Conservation (phyloP, 306 rosid species). For the Vigna angularis region DNA sequence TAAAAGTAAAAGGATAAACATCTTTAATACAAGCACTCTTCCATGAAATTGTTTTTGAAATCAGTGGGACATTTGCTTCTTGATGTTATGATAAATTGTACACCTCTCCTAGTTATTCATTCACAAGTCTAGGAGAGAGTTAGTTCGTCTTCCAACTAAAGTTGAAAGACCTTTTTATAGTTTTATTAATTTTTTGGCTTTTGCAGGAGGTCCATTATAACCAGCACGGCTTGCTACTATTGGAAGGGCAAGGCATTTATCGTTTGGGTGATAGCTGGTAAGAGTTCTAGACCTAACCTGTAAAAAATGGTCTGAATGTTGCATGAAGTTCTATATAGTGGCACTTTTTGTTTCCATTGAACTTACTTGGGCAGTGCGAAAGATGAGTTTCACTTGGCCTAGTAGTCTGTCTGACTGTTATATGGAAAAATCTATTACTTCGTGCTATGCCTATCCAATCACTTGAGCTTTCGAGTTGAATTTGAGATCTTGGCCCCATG, state of each 20-base stretch:
- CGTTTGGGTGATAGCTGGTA: slow-evolving; percentile 95
- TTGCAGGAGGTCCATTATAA: slow-evolving; percentile 95
- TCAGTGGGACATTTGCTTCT: slow-evolving; percentile 12
- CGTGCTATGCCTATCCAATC: too few relatives aligned
- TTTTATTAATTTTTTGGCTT: slow-evolving; percentile 35
- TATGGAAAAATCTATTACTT: too few relatives aligned
- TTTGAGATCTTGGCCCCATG: too few relatives aligned
- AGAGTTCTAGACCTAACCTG: slow-evolving; percentile 43
- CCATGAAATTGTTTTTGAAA: slow-evolving; percentile 2
- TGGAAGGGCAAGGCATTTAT: slow-evolving; percentile 96
- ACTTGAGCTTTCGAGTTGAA: too few relatives aligned
- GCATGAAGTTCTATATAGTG: slow-evolving; percentile 31
- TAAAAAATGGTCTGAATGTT: slow-evolving; percentile 26
- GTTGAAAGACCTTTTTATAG: background rate
- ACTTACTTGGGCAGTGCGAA: too few relatives aligned
- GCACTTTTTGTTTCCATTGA: background rate
- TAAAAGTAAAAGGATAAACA: background rate
- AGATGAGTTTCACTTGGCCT: too few relatives aligned
- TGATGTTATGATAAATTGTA: background rate
- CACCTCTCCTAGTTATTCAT: background rate
- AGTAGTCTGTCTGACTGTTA: too few relatives aligned
- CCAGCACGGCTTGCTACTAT: slow-evolving; percentile 91
- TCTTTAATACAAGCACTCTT: slow-evolving; percentile 7
- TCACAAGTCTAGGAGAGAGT: slow-evolving; percentile 7
- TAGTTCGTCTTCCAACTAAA: slow-evolving; percentile 20